A percentile compares a stretch with the other conserved stretches of the same genome.
phyloP scores from a whole-genome alignment of 2,329 filamentous ascomycete species.

The Aspergillus alliaceus region DNA sequence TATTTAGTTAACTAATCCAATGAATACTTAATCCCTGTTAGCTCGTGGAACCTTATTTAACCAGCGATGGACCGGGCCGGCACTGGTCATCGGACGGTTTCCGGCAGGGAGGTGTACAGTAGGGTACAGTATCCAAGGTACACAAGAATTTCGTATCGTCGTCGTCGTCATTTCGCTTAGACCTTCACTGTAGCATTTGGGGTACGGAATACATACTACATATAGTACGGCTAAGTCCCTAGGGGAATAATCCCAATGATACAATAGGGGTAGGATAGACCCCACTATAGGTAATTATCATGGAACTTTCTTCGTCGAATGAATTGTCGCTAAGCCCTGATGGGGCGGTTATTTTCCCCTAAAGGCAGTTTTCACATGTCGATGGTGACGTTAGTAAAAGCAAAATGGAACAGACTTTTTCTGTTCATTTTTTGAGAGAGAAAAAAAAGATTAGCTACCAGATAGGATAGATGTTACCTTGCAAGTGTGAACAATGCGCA shows the following conservation, averaged over 20 bases:
- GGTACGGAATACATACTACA: background rate
- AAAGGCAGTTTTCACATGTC: background rate
- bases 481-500: background rate
- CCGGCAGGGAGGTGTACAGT: background rate
- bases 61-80: conserved; percentile 18
- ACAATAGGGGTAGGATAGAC: background rate
- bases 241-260: background rate
- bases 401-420: background rate
- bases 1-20: background rate
- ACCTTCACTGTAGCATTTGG: too few species aligned
- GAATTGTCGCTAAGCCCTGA: conserved; percentile 6
- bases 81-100: conserved; percentile 6
- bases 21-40: conserved; percentile 4
- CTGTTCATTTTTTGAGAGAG: too few species aligned
- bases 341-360: background rate
- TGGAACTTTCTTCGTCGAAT: conserved; percentile 1
- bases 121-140: too few species aligned
- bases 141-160: background rate
- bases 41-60: conserved; percentile 10
- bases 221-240: background rate
- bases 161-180: background rate
- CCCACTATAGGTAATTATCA: background rate
- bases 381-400: background rate
- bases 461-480: background rate
- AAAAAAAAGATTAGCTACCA: background rate